Base-by-base conservation (phyloP, 78 protist genomes). In the Guillardia theta region DNA sequence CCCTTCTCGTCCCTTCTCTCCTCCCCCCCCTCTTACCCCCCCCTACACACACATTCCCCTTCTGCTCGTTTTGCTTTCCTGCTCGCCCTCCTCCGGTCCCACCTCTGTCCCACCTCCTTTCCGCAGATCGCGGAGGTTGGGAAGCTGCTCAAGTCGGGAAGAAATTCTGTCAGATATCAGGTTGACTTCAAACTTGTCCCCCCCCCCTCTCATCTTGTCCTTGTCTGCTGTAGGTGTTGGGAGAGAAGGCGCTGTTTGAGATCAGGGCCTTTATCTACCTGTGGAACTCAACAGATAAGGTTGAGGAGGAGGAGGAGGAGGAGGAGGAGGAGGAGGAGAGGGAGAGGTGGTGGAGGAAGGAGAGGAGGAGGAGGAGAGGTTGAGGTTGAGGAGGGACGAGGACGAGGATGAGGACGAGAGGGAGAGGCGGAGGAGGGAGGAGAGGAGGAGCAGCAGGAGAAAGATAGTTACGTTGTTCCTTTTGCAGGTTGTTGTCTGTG, bases 401-500 rank as follows among this genome's bases (percentile, higher is more conserved):
- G n/a, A n/a, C n/a, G n/a, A n/a, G n/a, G n/a, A n/a, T n/a, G n/a
- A n/a, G n/a, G n/a, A n/a, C n/a, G n/a, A n/a, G n/a, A n/a, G n/a
- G n/a, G n/a, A n/a, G n/a, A n/a, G n/a, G n/a, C n/a, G n/a, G n/a
- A n/a, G n/a, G n/a, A n/a, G n/a, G n/a, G n/a, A n/a, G n/a, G n/a
- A n/a, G n/a, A n/a, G n/a, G 12, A 53, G 64, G 33, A 19, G 64
- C 19, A 53, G 64, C 19, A 53, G 64, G 12, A 53, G 64, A 12
- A 53, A 19, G 64, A 19, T 53, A 12, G 64, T 53, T 53, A 19
- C 33, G 64, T 15, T 53, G 64, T 19, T n/a, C n/a, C n/a, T n/a
- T n/a, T n/a, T n/a, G n/a, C 21, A 36, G 80, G 30, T 78, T 1
- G 90, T 78, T 18, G 90, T 78, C 53, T 78, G 90, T 50, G 90